Evolutionary conservation across 306 rosid species (phyloP).

Genomic region (Cucumis hystrix): DNA sequence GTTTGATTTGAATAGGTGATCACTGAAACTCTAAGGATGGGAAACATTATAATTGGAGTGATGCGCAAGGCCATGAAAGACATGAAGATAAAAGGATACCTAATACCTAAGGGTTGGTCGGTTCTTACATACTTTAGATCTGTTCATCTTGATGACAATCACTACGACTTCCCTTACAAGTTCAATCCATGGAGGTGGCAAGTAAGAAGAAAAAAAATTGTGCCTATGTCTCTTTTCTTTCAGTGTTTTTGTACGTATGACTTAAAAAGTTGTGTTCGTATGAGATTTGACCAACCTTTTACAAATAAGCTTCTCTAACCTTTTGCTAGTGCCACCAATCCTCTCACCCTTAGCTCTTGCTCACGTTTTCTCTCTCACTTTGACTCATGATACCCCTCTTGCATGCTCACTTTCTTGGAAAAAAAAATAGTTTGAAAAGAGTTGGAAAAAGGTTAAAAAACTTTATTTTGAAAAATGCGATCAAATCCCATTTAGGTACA

Average conservation of each 20-base stretch:
- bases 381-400: too few relatives aligned
- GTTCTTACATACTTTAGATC: constrained; percentile 70
- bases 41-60: constrained; percentile 69
- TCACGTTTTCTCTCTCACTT: too few relatives aligned
- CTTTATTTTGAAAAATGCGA: too few relatives aligned
- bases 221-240: too few relatives aligned
- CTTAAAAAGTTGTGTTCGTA: not conserved
- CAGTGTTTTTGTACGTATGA: too few relatives aligned
- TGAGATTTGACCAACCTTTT: not conserved
- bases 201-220: constrained; percentile 24
- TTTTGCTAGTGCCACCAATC: too few relatives aligned
- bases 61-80: constrained; percentile 88
- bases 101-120: constrained; percentile 86
- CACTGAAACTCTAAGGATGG: constrained; percentile 77
- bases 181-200: constrained; percentile 99
- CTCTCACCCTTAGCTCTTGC: too few relatives aligned
- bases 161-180: constrained; percentile 59
- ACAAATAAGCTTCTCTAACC: too few relatives aligned
- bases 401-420: too few relatives aligned
- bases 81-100: constrained; percentile 66
- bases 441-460: too few relatives aligned
- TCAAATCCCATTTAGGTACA: too few relatives aligned
- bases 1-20: constrained; percentile 39
- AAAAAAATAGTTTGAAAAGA: too few relatives aligned
- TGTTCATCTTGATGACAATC: constrained; percentile 75